Evolutionary conservation across 2,329 filamentous ascomycete genomes (phyloP).

Genomic region (Parasarocladium wereldwijsianum): DNA sequence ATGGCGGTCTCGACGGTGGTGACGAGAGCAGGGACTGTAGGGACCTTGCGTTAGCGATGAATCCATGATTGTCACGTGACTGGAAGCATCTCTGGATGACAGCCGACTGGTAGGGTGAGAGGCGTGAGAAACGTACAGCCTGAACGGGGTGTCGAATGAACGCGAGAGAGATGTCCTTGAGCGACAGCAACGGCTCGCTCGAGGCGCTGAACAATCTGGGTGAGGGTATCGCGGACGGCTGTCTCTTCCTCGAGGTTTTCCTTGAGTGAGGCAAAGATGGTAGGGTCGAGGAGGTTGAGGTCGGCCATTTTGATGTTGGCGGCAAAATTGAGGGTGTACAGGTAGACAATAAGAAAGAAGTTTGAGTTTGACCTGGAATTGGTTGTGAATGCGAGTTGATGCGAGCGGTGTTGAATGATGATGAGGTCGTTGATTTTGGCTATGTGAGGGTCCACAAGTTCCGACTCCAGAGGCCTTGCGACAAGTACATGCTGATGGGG

Average conservation of each 20-base stretch:
- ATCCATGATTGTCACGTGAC: neutral
- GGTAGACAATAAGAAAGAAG: neutral
- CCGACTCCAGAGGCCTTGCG: too few relatives aligned
- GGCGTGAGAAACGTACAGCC: conserved; percentile 24
- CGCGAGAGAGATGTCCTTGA: conserved; percentile 72
- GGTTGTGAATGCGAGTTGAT: too few relatives aligned
- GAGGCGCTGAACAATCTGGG: conserved; percentile 65
- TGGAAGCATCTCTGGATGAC: neutral
- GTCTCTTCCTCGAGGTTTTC: conserved; percentile 80
- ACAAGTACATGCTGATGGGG: too few relatives aligned
- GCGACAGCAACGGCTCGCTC: conserved; percentile 72
- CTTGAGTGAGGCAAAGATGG: conserved; percentile 79
- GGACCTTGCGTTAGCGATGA: conserved; percentile 5
- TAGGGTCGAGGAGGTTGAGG: conserved; percentile 45
- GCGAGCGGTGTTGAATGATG: too few relatives aligned
- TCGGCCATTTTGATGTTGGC: conserved; percentile 16
- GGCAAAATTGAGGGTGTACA: conserved; percentile 4
- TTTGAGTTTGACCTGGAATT: too few relatives aligned
- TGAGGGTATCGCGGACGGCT: conserved; percentile 66
- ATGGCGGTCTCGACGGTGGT: conserved; percentile 58
- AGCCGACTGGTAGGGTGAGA: neutral
- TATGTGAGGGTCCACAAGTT: too few relatives aligned
- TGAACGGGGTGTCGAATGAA: conserved; percentile 68
- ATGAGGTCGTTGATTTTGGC: too few relatives aligned
- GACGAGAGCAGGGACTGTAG: conserved; percentile 32